These are phyloP conservation scores for Teunomyces panamensis DNA, from an alignment of 805 yeast species.

Conservation along the genomic window DNA sequence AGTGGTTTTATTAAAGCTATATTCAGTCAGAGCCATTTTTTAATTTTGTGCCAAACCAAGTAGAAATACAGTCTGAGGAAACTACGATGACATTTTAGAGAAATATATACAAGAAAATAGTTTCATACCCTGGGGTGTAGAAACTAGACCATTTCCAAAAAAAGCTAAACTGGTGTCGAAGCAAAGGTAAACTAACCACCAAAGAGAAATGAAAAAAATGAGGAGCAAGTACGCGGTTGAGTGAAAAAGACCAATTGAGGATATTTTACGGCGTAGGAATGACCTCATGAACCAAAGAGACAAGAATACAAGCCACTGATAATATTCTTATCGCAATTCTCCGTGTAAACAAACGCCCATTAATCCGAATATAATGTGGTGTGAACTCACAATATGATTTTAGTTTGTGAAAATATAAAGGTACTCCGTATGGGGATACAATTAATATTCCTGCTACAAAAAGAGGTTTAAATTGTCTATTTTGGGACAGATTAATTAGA, in stretches of 20 bases:
- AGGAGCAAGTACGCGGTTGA: background rate
- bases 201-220: conserved; percentile 1
- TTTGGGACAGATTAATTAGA: background rate
- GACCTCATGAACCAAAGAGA: background rate
- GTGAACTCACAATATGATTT: background rate
- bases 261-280: background rate
- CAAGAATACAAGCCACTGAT: background rate
- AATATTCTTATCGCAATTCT: conserved; percentile 1
- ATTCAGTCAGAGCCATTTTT: conserved; percentile 7
- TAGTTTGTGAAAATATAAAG: no score
- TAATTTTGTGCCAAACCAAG: background rate
- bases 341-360: background rate
- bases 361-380: background rate
- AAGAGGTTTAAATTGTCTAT: background rate
- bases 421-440: background rate
- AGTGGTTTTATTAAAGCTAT: conserved; percentile 12
- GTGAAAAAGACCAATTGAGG: background rate
- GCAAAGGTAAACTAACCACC: background rate
- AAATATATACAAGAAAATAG: background rate
- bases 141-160: conserved; percentile 1
- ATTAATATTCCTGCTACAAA: background rate
- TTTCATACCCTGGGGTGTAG: background rate
- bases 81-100: background rate
- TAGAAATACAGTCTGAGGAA: background rate
- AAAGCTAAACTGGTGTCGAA: background rate